Evolutionary conservation across 768 basidiomycete species (phyloP).

Genomic region (Rubroboletus satanas): DNA sequence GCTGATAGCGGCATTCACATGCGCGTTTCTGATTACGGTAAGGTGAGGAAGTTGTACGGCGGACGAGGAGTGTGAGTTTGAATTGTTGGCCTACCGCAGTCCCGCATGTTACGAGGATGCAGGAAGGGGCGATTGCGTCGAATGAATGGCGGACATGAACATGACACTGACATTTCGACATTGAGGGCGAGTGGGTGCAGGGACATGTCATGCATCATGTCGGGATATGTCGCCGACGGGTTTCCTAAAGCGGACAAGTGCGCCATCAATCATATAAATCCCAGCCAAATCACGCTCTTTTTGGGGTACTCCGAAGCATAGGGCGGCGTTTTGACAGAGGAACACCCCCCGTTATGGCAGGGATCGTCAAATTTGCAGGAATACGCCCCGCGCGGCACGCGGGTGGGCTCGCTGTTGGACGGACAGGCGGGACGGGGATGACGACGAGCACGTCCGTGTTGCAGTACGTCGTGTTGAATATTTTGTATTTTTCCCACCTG

Average conservation of each 20-base stretch:
- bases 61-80: constrained; percentile 13
- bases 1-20: constrained; percentile 34
- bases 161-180: constrained; percentile 29
- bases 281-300: constrained; percentile 18
- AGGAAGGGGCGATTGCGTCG: constrained; percentile 1
- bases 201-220: constrained; percentile 17
- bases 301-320: constrained; percentile 26
- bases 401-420: not conserved
- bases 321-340: constrained; percentile 19
- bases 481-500: constrained; percentile 17
- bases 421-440: not conserved
- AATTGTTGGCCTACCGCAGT: constrained; percentile 20
- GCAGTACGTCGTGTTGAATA: constrained; percentile 8
- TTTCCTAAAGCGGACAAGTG: constrained; percentile 20
- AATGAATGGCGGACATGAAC: constrained; percentile 20
- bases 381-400: not conserved
- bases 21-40: constrained; percentile 33
- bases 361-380: constrained; percentile 25
- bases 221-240: constrained; percentile 28
- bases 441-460: not conserved
- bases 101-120: constrained; percentile 15
- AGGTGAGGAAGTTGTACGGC: constrained; percentile 29
- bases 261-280: constrained; percentile 28
- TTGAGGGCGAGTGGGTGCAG: constrained; percentile 16
- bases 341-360: constrained; percentile 17